These are phyloP conservation scores for Colletotrichum tamarilloi DNA, from an alignment of 2,329 filamentous ascomycete species.

Conservation along the genomic window DNA sequence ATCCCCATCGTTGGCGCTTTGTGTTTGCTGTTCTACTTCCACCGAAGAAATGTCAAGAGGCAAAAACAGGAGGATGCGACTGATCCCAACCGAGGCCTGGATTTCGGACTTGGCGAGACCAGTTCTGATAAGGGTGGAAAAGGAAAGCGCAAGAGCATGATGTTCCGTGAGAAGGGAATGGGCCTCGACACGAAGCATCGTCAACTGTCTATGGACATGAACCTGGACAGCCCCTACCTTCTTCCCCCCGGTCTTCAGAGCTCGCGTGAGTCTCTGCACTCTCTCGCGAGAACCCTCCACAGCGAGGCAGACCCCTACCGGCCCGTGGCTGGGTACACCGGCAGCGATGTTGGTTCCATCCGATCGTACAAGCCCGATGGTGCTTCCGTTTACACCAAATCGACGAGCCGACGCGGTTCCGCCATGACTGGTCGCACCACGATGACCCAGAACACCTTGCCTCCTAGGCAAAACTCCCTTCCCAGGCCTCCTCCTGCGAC, in stretches of 20 bases:
- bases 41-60: slow-evolving; percentile 80
- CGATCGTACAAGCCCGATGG: slow-evolving; percentile 60
- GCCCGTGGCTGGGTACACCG: slow-evolving; percentile 66
- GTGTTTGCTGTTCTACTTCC: slow-evolving; percentile 78
- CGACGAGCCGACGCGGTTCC: slow-evolving; percentile 47
- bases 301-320: slow-evolving; percentile 89
- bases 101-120: slow-evolving; percentile 82
- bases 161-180: slow-evolving; percentile 62
- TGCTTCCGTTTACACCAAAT: slow-evolving; percentile 59
- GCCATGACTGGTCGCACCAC: slow-evolving; percentile 40
- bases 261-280: slow-evolving; percentile 88
- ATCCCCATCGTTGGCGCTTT: slow-evolving; percentile 79
- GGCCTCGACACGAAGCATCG: slow-evolving; percentile 49
- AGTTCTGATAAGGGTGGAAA: slow-evolving; percentile 41
- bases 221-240: slow-evolving; percentile 88
- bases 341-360: slow-evolving; percentile 66
- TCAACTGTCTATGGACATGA: slow-evolving; percentile 78
- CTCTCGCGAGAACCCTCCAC: slow-evolving; percentile 80
- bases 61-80: slow-evolving; percentile 81
- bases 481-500: slow-evolving; percentile 50
- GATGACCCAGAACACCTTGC: slow-evolving; percentile 44
- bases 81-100: slow-evolving; percentile 90
- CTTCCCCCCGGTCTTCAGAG: slow-evolving; percentile 83
- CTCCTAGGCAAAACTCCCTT: slow-evolving; percentile 58
- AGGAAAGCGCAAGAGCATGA: slow-evolving; percentile 56